Conservation (phyloP, 352 stramenopile genomes). For the Globisporangium splendens region DNA sequence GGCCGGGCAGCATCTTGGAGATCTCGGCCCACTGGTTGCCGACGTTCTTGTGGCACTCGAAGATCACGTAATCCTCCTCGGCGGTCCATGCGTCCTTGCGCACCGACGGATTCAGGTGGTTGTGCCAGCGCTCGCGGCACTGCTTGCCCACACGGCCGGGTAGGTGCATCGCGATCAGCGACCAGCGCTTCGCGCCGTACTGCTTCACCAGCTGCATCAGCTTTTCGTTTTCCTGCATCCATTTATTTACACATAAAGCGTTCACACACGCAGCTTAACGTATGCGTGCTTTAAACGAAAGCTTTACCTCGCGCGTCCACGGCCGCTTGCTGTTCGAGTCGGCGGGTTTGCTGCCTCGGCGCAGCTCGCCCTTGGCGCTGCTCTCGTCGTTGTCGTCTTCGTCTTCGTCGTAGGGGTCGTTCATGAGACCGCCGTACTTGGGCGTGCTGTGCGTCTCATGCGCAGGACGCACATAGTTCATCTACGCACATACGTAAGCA, state of each 20-base stretch:
- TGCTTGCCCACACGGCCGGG: constrained; percentile 87
- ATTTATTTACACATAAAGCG: too few species aligned
- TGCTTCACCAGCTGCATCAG: constrained; percentile 87
- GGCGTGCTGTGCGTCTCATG: neutral
- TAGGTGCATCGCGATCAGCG: constrained; percentile 86
- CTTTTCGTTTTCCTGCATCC: constrained; percentile 87
- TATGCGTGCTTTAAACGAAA: neutral
- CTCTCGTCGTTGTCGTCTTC: constrained; percentile 70
- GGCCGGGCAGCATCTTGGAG: constrained; percentile 85
- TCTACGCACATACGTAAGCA: neutral
- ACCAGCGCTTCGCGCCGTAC: constrained; percentile 88
- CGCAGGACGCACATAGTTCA: constrained; percentile 2
- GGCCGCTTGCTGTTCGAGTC: constrained; percentile 85
- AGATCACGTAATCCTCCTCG: constrained; percentile 90
- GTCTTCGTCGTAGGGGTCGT: constrained; percentile 68
- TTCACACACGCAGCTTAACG: neutral
- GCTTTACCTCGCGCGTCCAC: constrained; percentile 64
- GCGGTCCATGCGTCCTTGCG: constrained; percentile 87
- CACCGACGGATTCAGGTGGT: constrained; percentile 85
- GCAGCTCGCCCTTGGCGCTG: constrained; percentile 19
- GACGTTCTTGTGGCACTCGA: constrained; percentile 89
- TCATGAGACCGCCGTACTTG: constrained; percentile 15
- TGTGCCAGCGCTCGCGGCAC: constrained; percentile 87
- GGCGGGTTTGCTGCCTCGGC: constrained; percentile 32
- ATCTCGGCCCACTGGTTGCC: constrained; percentile 93